Evolutionary conservation across 192 early-diverging fungal genomes (phyloP), one percentile per base, ranked within the genome.

Genomic region (Kickxella alabastrina): DNA sequence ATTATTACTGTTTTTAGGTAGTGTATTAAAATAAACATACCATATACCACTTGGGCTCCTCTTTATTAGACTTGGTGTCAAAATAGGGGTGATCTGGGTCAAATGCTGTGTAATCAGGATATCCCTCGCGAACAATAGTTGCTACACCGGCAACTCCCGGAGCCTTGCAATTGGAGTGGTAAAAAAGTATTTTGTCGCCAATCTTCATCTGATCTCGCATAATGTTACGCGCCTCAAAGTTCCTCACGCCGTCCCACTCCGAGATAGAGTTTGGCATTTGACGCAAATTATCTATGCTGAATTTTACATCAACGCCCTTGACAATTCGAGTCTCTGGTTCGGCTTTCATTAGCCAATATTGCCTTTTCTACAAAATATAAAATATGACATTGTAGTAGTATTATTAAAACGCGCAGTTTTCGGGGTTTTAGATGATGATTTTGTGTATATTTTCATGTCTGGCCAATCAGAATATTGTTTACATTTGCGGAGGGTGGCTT

Each of bases 231-330:
- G 90, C 92, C 43, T 89, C 87, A 57, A 80, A 88, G 62, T 87
- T 93, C 21, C 90, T 49, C 12, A 92, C 90, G 8, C 90, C 90
- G 42, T 92, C 88, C 90, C 90, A 92, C 0, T 54, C 68, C n/a
- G 83, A 82, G 0, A 64, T 80, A 4, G 63, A 49, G 38, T 71
- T 37, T 21, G 58, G 22, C 71, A 78, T 80, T 4, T 37, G 42
- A 18, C 52, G 49, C 41, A 92, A 49, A 55, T 87, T 85, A 51
- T 88, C 84, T 34, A 92, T 88, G 42, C 80, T 75, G 42, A 86
- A 89, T 38, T 79, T 82, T 12, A 87, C 84, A 54, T 88, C 87
- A 12, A 59, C 63, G 2, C 76, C 83, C 24, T 82, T 83, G 26
- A 79, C 83, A 15, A 89, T 39, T 18, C 87, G 75, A 2, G 84